Base-by-base conservation (phyloP, 139 green algal genomes). In the Asterochloris sp. region DNA sequence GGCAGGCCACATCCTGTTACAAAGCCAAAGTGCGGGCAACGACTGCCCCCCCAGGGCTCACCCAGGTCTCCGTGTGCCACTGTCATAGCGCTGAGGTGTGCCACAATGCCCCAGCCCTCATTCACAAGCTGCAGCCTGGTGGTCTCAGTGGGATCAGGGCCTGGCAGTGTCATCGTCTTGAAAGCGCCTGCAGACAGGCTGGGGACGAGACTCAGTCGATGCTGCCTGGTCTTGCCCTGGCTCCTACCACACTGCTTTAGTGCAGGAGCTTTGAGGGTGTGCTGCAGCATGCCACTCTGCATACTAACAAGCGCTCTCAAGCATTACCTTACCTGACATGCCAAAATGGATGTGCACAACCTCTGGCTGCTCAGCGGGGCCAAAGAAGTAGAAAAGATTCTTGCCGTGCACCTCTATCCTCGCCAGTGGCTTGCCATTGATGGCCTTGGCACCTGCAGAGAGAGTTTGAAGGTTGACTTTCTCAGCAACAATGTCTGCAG, bases 381-480 rank as follows among this genome's bases (percentile, higher is more conserved):
- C 82, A 83, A 90, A 97, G 75, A 96, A 96, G 84, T 97, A 97
- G 78, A 96, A 97, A 23, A 97, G 86, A 80, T 97, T 95, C 84
- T 92, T 96, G 69, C 92, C 92, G 69, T 93, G 89, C 13, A 92
- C 86, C 81, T 97, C 92, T 38, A 96, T 94, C 13, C 90, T 80
- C 14, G 67, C 73, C 23, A 96, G 89, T 11, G 78, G 77, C 76
- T 93, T 89, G 28, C 77, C 75, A 78, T 91, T 63, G 24, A 97
- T 91, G 23, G 85, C 85, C 1, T 77, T 75, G 10, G 92, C 92
- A 28, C 90, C 89, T 92, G 82, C 28, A 76, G 21, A 76, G 8
- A 77, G 64, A 47, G 19, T 2, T 13, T 0, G 47, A 9, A 11
- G 0, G 16, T 28, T 69, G 38, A 29, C 62, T 0, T 13, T 61